phyloP scores from a whole-genome alignment of 345 rosid species.

The Kandelia obovata region DNA sequence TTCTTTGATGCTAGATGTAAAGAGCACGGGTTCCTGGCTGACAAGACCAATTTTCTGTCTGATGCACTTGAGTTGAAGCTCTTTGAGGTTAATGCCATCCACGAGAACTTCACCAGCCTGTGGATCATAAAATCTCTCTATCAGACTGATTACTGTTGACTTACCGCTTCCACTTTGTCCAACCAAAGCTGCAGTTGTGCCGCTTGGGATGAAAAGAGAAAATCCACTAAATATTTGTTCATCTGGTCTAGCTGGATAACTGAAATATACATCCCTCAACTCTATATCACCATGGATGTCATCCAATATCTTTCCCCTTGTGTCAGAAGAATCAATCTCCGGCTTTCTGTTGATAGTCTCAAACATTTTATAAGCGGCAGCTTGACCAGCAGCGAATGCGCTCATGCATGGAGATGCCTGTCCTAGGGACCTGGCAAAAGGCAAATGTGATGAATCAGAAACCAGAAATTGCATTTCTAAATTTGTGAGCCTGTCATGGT shows the following conservation, averaged over 20 bases:
- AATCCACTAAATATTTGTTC: constrained; percentile 40
- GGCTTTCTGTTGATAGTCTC: constrained; percentile 42
- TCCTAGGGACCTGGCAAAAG: constrained; percentile 63
- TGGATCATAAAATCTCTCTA: constrained; percentile 49
- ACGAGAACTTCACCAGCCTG: constrained; percentile 44
- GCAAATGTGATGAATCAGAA: neutral
- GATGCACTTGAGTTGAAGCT: constrained; percentile 46
- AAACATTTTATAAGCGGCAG: constrained; percentile 40
- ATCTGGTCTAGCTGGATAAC: constrained; percentile 50
- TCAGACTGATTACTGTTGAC: constrained; percentile 38
- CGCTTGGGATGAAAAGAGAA: constrained; percentile 38
- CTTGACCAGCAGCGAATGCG: constrained; percentile 26
- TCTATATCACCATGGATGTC: constrained; percentile 44
- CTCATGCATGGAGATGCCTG: constrained; percentile 24
- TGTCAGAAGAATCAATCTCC: constrained; percentile 42
- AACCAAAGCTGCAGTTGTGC: constrained; percentile 43
- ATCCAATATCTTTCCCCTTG: constrained; percentile 34
- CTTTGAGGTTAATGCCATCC: constrained; percentile 38
- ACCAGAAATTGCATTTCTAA: neutral
- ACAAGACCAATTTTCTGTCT: constrained; percentile 45
- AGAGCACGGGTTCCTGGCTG: constrained; percentile 49
- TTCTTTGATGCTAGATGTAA: constrained; percentile 40
- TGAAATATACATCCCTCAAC: constrained; percentile 38
- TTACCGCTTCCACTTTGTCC: constrained; percentile 65
- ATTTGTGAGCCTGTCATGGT: neutral